A percentile compares a stretch with the other conserved stretches of the same genome.
These are phyloP conservation scores for Carex littledalei DNA, from an alignment of 176 grass and related monocot genomes.

Conservation along the genomic window DNA sequence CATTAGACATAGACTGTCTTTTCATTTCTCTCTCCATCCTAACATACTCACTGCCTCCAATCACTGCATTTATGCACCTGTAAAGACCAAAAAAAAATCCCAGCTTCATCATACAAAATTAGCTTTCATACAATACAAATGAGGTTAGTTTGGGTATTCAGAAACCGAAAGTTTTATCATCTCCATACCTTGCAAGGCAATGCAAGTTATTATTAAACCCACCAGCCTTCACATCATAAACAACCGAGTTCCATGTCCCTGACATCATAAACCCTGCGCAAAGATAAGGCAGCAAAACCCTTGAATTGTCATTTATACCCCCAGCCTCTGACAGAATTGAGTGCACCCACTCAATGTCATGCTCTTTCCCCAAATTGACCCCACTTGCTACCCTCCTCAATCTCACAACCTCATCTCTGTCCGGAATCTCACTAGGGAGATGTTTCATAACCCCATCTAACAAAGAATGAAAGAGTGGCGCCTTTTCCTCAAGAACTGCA, in stretches of 20 bases:
- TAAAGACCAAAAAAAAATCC: constrained; percentile 14
- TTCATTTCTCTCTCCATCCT: constrained; percentile 71
- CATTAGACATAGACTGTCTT: constrained; percentile 82
- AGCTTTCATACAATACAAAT: neutral
- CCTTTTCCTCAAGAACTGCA: constrained; percentile 81
- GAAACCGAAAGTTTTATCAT: constrained; percentile 3
- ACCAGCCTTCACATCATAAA: constrained; percentile 70
- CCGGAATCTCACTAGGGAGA: constrained; percentile 73
- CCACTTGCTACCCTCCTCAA: constrained; percentile 72
- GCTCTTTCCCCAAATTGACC: constrained; percentile 67
- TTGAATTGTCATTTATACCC: constrained; percentile 80
- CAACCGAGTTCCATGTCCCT: constrained; percentile 63
- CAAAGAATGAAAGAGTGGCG: constrained; percentile 74
- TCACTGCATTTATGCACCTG: constrained; percentile 81
- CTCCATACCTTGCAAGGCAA: constrained; percentile 76
- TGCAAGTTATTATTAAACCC: constrained; percentile 90
- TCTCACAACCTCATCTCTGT: constrained; percentile 68
- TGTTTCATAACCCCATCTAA: constrained; percentile 62
- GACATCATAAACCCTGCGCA: constrained; percentile 94
- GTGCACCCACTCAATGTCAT: constrained; percentile 88
- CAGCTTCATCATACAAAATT: neutral
- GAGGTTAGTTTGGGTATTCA: neutral
- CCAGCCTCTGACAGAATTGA: constrained; percentile 62
- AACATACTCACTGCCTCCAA: constrained; percentile 85
- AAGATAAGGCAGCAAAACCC: constrained; percentile 91